Base-by-base conservation (phyloP, 1,284 basidiomycete genomes). In the Schizopora paradoxa region DNA sequence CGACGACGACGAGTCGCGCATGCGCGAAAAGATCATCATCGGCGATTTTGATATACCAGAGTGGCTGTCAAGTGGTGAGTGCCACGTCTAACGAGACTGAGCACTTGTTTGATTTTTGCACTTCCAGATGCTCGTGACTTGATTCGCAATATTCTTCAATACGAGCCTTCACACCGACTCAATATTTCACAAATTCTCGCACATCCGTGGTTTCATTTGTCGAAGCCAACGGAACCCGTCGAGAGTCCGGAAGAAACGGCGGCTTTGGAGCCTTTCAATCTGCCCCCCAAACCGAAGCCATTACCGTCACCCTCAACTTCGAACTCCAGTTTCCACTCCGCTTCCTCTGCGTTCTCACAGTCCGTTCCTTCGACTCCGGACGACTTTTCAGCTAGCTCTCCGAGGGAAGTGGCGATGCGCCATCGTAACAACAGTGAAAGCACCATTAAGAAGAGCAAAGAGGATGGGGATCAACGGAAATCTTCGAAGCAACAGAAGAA, bases 121-220 rank as follows among this genome's bases (percentile, higher is more conserved):
- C 28, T 28, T 45, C 13, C 62, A 93, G 95, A 96, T 57, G 81
- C 88, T 3, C 82, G 86, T 26, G 78, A 87, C 54, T 68, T 99
- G 18, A 79, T 99, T 47, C 71, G 75, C 44, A 74, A 74, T 38
- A 83, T 98, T 51, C 74, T 99, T n/a, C 76, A 82, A 52, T 79
- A 79, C 41, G 90, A 96, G 53, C 85, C 90, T 0, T 62, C 74
- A 4, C 78, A 83, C 45, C 84, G 96, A 2, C 70, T 83, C 7
- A 76, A 81, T 1, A 93, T 99, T 54, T 76, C 87, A 19, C 82
- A 86, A 55, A 96, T 99, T 41, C 75, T 99, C 18, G 71, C 77
- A 0, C 94, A 97, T 61, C 68, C 86, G 0, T 99, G 95, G 95
- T 99, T 98, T 66, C 31, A n/a, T n/a, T n/a, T n/a, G n/a, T n/a